A percentile compares a stretch with the other conserved stretches of the same genome.
These are phyloP conservation scores for Scheffersomyces lignosus DNA, from an alignment of 805 yeast genomes.

Conservation along the genomic window DNA sequence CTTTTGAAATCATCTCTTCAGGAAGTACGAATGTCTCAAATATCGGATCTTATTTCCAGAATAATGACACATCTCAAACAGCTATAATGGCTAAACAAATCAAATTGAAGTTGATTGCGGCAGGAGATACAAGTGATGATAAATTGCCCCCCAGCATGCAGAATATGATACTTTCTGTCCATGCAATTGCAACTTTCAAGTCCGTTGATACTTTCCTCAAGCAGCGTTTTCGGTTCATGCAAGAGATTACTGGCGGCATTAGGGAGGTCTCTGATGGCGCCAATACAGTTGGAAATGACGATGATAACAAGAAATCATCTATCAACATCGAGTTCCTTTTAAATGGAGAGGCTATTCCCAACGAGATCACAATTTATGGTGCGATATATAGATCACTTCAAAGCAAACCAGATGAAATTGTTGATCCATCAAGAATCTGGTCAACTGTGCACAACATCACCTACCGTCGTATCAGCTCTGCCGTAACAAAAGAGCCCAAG, in stretches of 20 bases:
- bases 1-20: conserved; percentile 61
- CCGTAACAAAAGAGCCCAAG: conserved; percentile 9
- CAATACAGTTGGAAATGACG: conserved; percentile 16
- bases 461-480: conserved; percentile 33
- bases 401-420: conserved; percentile 32
- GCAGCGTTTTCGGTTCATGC: conserved; percentile 37
- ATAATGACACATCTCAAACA: conserved; percentile 40
- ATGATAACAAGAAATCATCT: conserved; percentile 11
- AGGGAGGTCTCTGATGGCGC: conserved; percentile 12
- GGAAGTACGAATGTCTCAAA: conserved; percentile 24
- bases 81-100: conserved; percentile 72
- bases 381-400: conserved; percentile 59
- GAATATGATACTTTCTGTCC: conserved; percentile 48
- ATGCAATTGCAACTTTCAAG: conserved; percentile 61
- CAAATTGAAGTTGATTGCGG: conserved; percentile 48
- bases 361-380: conserved; percentile 73
- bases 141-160: conserved; percentile 24
- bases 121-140: conserved; percentile 5
- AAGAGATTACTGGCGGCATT: conserved; percentile 9
- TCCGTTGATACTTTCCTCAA: conserved; percentile 50
- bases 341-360: conserved; percentile 57
- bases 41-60: background rate
- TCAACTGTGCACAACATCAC: conserved; percentile 50
- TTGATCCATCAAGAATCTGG: conserved; percentile 60
- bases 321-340: conserved; percentile 53